phyloP scores from a whole-genome alignment of 1,284 basidiomycete species.

The Athelia psychrophila region DNA sequence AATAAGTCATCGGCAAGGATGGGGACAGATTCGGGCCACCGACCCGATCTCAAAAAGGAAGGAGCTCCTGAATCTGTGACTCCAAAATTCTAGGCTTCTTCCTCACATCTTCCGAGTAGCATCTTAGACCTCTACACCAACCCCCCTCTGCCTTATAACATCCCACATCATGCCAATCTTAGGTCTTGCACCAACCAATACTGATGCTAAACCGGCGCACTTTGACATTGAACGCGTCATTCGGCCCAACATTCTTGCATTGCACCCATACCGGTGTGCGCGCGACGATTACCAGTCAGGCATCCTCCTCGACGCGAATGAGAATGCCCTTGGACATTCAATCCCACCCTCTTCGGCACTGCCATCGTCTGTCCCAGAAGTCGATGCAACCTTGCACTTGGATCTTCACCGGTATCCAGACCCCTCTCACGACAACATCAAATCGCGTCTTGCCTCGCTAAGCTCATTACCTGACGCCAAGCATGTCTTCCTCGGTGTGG shows the following conservation, averaged over 20 bases:
- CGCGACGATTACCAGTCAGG: constrained; percentile 94
- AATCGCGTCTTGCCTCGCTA: constrained; percentile 71
- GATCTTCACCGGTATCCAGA: constrained; percentile 87
- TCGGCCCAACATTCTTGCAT: constrained; percentile 89
- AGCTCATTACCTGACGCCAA: constrained; percentile 64
- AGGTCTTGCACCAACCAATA: constrained; percentile 37
- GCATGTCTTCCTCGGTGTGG: constrained; percentile 93
- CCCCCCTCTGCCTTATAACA: no score
- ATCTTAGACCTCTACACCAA: not conserved
- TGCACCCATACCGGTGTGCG: constrained; percentile 94
- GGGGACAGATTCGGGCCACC: no score
- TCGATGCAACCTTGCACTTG: constrained; percentile 37
- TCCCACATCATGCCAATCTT: constrained; percentile 38
- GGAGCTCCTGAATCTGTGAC: no score
- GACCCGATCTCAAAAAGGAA: no score
- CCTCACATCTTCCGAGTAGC: constrained; percentile 1
- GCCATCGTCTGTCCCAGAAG: constrained; percentile 23
- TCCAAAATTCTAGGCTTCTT: not conserved
- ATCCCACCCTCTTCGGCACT: constrained; percentile 39
- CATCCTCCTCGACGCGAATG: constrained; percentile 97
- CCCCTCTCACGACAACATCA: constrained; percentile 80
- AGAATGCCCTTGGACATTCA: constrained; percentile 91
- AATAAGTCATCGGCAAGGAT: no score
- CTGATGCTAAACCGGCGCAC: constrained; percentile 63
- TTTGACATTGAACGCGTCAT: constrained; percentile 85